Base-by-base conservation (phyloP, 2,329 filamentous ascomycete genomes). In the Diplodia mutila region DNA sequence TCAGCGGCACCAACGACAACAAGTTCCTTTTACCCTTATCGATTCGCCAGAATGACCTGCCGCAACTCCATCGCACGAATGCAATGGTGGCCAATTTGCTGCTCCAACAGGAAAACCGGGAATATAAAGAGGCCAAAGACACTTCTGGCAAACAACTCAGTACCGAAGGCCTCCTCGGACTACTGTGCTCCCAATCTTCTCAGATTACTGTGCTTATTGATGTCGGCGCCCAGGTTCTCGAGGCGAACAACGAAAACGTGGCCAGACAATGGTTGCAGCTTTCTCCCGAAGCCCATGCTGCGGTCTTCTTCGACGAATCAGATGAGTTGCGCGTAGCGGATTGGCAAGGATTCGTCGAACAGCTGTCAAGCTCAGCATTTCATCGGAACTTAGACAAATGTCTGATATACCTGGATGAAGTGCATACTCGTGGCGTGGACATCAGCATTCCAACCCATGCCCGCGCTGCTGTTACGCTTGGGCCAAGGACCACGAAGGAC, bases 341-440 rank as follows among this genome's bases (percentile, higher is more conserved):
- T 68, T 80, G 82, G 0, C 75, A 77, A 3, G 85, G 82, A 0
- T 73, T 74, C 0, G 70, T 82, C 0, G 85, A 88, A 46, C 72
- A 77, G 0, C 79, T 93, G 0, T 82, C 85, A 3, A 83, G 80
- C 0, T 93, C 91, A 0, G 83, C 88, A 0, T 92, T 86, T 71
- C 76, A 79, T 0, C 79, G 82, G 0, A 83, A 88, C 6, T 76
- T 90, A 0, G 85, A 87, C 5, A 71, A 70, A 0, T 93, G 90
- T 66, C 74, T 91, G 0, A 81, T 93, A 0, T 93, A 89, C 65
- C 80, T 94, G 0, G 90, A 93, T 61, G 87, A 93, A 67, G 84
- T 85, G 0, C 90, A 93, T 69, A 91, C 90, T 0, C 77, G 90
- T 69, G 90, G 91, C 0, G 92, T 85, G 0, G 90, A 94, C 69